Evolutionary conservation across 2,329 filamentous ascomycete species (phyloP).

Genomic region (Calycina herbarum): DNA sequence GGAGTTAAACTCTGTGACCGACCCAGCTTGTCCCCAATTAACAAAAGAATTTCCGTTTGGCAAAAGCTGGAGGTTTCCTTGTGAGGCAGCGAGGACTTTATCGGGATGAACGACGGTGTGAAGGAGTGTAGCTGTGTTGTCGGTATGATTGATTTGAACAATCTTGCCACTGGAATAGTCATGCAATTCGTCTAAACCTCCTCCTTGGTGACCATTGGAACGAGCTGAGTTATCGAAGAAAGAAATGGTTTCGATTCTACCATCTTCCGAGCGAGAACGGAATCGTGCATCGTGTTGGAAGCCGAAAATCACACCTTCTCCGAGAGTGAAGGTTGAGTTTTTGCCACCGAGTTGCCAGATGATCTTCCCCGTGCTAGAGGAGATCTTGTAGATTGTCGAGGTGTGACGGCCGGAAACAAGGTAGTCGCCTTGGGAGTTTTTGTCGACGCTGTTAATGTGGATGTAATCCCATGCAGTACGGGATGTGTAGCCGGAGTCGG

Average conservation of each 20-base stretch:
- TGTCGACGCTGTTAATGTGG: conserved; percentile 55
- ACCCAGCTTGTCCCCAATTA: conserved; percentile 42
- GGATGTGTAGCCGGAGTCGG: conserved; percentile 39
- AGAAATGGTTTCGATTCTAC: conserved; percentile 41
- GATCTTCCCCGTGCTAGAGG: conserved; percentile 45
- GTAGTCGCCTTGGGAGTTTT: conserved; percentile 47
- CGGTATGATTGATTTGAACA: conserved; percentile 5
- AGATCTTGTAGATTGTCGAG: conserved; percentile 44
- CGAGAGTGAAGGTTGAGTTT: conserved; percentile 44
- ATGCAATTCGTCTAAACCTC: neutral
- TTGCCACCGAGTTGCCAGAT: conserved; percentile 54
- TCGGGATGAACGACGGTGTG: neutral
- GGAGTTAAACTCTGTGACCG: conserved; percentile 23
- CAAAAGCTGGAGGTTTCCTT: conserved; percentile 45
- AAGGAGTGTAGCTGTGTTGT: neutral
- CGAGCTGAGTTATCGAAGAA: conserved; percentile 45
- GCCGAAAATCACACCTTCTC: conserved; percentile 44
- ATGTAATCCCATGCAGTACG: conserved; percentile 46
- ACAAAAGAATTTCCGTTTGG: conserved; percentile 45
- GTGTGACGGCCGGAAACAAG: conserved; percentile 46
- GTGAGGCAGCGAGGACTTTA: conserved; percentile 36
- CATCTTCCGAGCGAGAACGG: conserved; percentile 34
- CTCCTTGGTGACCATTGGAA: conserved; percentile 33
- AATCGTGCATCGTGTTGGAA: conserved; percentile 52
- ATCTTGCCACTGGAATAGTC: conserved; percentile 25